phyloP scores from a whole-genome alignment of 495 filamentous ascomycete species.

The Aspergillus heteromorphus region DNA sequence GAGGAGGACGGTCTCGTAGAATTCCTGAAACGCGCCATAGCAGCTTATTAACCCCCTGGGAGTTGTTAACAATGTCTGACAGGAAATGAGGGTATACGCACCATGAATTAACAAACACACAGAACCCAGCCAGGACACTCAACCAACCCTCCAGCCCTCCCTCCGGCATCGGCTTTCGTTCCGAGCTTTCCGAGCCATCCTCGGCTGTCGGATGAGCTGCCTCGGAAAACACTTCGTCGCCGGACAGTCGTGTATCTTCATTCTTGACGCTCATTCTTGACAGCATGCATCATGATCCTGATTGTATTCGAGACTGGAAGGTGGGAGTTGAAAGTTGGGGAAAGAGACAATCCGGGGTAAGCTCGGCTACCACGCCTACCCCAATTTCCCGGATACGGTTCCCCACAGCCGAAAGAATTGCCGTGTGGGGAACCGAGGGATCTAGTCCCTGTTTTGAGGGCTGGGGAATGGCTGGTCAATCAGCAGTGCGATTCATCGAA shows the following conservation, averaged over 20 bases:
- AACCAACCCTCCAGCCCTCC: slow-evolving; percentile 27
- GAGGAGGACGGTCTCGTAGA: slow-evolving; percentile 32
- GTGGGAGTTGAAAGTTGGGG: too few relatives aligned
- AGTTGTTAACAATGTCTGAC: not conserved
- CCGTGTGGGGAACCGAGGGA: too few relatives aligned
- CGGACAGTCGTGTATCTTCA: not conserved
- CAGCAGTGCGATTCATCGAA: too few relatives aligned
- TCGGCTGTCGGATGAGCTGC: not conserved
- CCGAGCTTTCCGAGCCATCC: not conserved
- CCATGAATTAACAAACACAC: slow-evolving; percentile 30
- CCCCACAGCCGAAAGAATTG: too few relatives aligned
- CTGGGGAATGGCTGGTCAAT: too few relatives aligned
- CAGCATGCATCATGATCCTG: too few relatives aligned
- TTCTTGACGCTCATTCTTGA: not conserved
- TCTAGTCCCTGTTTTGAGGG: too few relatives aligned
- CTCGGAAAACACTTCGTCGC: not conserved
- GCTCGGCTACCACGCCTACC: too few relatives aligned
- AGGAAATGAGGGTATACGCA: slow-evolving; percentile 2
- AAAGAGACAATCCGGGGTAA: too few relatives aligned
- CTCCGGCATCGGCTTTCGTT: slow-evolving; percentile 16
- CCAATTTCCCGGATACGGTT: too few relatives aligned
- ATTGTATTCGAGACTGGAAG: too few relatives aligned
- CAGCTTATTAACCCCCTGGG: slow-evolving; percentile 38
- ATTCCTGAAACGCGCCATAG: slow-evolving; percentile 46
- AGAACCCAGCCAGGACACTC: slow-evolving; percentile 20